Evolutionary conservation across 1,284 basidiomycete species (phyloP), one percentile per base, ranked within the genome.

Genomic region (Coniophora puteana): DNA sequence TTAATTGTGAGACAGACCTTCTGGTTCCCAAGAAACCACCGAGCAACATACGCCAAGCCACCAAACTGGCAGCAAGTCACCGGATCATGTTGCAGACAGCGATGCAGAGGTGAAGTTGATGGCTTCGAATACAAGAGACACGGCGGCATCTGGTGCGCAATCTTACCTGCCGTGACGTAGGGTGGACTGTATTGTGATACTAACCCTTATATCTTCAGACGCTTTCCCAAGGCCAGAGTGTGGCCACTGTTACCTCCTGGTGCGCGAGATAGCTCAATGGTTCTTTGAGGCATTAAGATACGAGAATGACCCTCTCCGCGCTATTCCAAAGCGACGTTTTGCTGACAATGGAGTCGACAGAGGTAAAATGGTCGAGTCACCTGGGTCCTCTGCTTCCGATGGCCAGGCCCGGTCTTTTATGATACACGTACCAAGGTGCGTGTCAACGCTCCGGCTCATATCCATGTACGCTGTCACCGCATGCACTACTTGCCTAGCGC

Each of bases 381-480:
- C 61, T 24, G 50, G 49, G 38, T 59, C 65, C 3, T 59, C 61
- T 3, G 46, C 53, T 13, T 64, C 65, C 1, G 64, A 65, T 25
- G 52, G 52, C 11, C 35, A 42, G 30, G 53, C 58, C 4, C 51
- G 45, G 12, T 55, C 63, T 22, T 66, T 68, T 2, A 63, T 67
- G 49, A 66, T 58, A 44, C 60, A 65, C 30, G 65, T 66, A 16
- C 62, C 58, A 3, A 63, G 67, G n/a, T 67, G 71, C 30, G 68
- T 85, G 16, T 78, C 89, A 1, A 65, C 76, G 3, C 69, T 90
- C 2, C 70, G 92, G 12, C 69, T 92, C 1, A 71, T 92, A 16
- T 72, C 78, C 13, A 90, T 93, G 73, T 89, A 83, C 53, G 70
- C 89, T 8, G 71, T 89, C 28, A 83, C 87, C 1, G 78, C 87